These are phyloP conservation scores for Acer yangbiense DNA, from an alignment of 345 rosid genomes.

Conservation along the genomic window DNA sequence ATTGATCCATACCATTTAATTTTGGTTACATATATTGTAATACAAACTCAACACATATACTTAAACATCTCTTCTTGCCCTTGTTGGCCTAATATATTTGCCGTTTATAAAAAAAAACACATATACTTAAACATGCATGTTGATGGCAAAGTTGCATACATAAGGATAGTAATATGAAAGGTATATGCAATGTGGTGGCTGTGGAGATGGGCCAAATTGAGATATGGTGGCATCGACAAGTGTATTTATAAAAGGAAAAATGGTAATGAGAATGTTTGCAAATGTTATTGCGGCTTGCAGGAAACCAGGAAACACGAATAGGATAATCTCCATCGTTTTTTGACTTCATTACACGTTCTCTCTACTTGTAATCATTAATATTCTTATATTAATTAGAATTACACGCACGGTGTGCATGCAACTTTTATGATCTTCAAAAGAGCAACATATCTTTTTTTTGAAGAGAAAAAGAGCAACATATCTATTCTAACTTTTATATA, in stretches of 20 bases:
- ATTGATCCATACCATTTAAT: too few species aligned
- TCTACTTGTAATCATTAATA: neutral
- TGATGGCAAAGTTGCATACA: neutral
- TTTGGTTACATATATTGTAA: too few species aligned
- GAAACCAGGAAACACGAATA: constrained; percentile 37
- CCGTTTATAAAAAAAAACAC: too few species aligned
- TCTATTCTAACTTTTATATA: neutral
- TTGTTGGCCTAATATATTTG: too few species aligned
- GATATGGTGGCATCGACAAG: too few species aligned
- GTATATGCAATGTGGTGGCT: neutral
- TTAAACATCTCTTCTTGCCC: too few species aligned
- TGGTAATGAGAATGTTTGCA: constrained; percentile 18
- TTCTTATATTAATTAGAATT: neutral
- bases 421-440: neutral
- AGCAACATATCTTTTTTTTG: neutral
- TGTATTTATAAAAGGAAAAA: constrained; percentile 2
- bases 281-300: constrained; percentile 38
- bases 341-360: constrained; percentile 7
- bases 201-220: neutral
- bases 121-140: too few species aligned
- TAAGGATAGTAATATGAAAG: neutral
- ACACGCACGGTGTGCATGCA: constrained; percentile 5
- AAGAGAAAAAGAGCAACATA: neutral
- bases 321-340: constrained; percentile 13
- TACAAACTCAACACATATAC: too few species aligned